Evolutionary conservation across 345 rosid species (phyloP).

Genomic region (Citrus medica): DNA sequence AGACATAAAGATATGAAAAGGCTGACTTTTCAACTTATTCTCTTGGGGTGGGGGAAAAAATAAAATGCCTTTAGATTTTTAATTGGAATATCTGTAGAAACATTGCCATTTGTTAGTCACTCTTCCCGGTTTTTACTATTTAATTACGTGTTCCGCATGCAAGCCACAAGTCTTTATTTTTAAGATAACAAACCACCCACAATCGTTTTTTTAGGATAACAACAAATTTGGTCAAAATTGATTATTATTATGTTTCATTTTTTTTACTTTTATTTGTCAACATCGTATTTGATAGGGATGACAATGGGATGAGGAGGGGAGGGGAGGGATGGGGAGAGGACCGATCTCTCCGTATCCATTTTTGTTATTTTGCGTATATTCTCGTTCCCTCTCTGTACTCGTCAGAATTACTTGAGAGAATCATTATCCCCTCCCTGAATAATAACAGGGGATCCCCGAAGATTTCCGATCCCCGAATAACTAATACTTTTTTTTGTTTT

Average conservation of each 20-base stretch:
- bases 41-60: neutral
- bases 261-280: no score
- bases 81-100: neutral
- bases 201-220: neutral
- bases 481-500: no score
- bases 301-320: no score
- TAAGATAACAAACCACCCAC: neutral
- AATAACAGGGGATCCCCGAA: no score
- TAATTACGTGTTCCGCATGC: neutral
- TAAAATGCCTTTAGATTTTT: neutral
- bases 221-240: neutral
- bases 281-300: no score
- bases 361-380: no score
- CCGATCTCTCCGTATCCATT: no score
- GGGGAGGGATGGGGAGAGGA: no score
- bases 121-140: neutral
- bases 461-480: no score
- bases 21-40: neutral
- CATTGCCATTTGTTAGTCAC: neutral
- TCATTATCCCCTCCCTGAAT: no score
- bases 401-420: no score
- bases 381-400: no score
- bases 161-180: neutral
- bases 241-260: neutral
- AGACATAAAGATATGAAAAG: neutral